Base-by-base conservation (phyloP, 2,329 filamentous ascomycete species). In the Trichophyton rubrum region DNA sequence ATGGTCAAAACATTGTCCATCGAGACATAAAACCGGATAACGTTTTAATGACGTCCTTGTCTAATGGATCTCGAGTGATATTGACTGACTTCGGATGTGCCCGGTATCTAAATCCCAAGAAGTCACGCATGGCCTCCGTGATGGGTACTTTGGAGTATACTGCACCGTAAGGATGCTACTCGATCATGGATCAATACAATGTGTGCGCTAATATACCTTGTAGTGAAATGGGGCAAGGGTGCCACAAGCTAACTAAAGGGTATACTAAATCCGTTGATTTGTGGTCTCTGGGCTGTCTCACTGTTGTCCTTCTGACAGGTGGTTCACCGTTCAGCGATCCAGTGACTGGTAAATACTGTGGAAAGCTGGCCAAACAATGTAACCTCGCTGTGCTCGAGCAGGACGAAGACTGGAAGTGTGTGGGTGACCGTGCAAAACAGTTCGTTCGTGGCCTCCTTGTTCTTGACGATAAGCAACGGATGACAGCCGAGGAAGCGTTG, bases 11-110 rank as follows among this genome's bases (percentile, higher is more conserved):
- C 45, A 80, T 85, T 49, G 81, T 81, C 3, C 83, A 86, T 67
- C 75, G 83, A 35, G 83, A 86, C 66, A 74, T 85, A 56, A 86
- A 85, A 66, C 82, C 82, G 0, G 83, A 85, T 59, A 85, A 85
- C 64, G 79, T 85, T 7, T 74, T 86, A 33, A 77, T 85, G 75
- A 80, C 80, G 0, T 81, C 79, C 1, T 73, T 79, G 58, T 72
- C 74, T 13, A 71, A 73, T 49, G 78, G 78, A 2, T 75, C 76
- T 22, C 76, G 83, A 22, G 73, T 85, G 6, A 75, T 85, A 1
- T 72, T 86, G 47, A 82, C 81, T 0, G 83, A 85, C 67, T 86
- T 86, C 66, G 83, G 83, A 7, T 78, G 79, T 64, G 78, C 82
- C 1, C 76, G 77, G 43, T 61, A 70, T 58, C 62, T 74, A 53